Base-by-base conservation (phyloP, 2,329 filamentous ascomycete genomes). In the Colletotrichum plurivorum region DNA sequence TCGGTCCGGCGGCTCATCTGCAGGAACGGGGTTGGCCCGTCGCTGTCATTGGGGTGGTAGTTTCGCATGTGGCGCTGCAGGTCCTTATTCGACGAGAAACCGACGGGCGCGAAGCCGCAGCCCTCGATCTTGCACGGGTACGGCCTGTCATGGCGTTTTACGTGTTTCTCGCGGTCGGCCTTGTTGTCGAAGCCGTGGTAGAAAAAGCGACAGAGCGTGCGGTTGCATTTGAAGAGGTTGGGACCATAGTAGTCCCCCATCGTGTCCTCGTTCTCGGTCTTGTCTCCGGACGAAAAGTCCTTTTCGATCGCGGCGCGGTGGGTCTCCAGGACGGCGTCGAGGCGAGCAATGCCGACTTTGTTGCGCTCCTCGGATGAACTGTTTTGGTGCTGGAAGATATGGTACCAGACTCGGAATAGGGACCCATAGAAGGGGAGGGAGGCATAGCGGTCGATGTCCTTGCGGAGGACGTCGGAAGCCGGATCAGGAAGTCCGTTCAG, bases 151-250 rank as follows among this genome's bases (percentile, higher is more conserved):
- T 86, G 84, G 4, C 79, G 75, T 52, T 75, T 73, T 10, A 77
- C 63, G 67, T 85, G 84, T 4, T 70, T 63, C 1, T 84, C 78
- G 7, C 77, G 75, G 0, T 71, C 71, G 10, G 73, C 71, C 1
- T 71, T 51, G 9, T 73, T 75, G 7, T 73, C 72, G 72, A 83
- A 84, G 0, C 84, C 84, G 48, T 82, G 75, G 52, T 82, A 76
- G 71, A 84, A 85, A 73, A 78, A 83, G 12, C 73, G 75, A 72
- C 84, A 85, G 2, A 73, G 78, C 10, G 80, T 75, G n/a, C 76
- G 78, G 2, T 73, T 67, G 71, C 84, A 85, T 64, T 84, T 84
- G 76, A 77, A 85, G 10, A 76, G 53, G 9, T 76, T 77, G 4
- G 70, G 39, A 5, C 83, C 82, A 64, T 85, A 84, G 49, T 77